Evolutionary conservation across 1,284 basidiomycete species (phyloP).

Genomic region (Grifola frondosa): DNA sequence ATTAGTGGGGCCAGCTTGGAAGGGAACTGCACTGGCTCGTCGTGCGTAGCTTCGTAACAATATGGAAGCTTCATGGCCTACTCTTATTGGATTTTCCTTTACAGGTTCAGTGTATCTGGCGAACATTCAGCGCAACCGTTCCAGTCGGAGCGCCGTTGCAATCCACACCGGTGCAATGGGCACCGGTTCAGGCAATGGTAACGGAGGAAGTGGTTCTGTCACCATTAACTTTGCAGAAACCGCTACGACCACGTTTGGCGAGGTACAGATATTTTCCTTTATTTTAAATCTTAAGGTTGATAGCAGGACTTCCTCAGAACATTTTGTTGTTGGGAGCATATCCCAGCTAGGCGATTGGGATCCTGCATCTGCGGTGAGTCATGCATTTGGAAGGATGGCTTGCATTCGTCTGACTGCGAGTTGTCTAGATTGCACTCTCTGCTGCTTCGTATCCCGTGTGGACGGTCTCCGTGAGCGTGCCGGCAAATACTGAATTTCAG

Average conservation of each 20-base stretch:
- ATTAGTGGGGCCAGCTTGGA: slow-evolving; percentile 42
- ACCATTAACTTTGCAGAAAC: slow-evolving; percentile 51
- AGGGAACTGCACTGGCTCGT: slow-evolving; percentile 48
- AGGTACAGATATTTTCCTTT: no score
- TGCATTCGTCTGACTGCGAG: neutral
- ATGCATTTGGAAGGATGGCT: neutral
- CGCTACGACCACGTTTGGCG: slow-evolving; percentile 55
- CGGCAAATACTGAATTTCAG: slow-evolving; percentile 48
- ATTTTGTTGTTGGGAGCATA: slow-evolving; percentile 57
- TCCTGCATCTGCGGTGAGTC: slow-evolving; percentile 44
- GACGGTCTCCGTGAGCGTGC: slow-evolving; percentile 49
- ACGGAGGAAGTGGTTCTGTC: slow-evolving; percentile 29
- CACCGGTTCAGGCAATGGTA: slow-evolving; percentile 13
- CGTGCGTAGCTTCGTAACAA: slow-evolving; percentile 36
- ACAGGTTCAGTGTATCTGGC: slow-evolving; percentile 49
- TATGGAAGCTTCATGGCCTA: neutral
- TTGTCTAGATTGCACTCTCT: slow-evolving; percentile 49
- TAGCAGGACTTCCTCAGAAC: slow-evolving; percentile 41
- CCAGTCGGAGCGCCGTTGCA: slow-evolving; percentile 56
- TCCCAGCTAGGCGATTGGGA: slow-evolving; percentile 54
- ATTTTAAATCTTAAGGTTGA: no score
- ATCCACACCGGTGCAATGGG: slow-evolving; percentile 50
- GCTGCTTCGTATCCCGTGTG: slow-evolving; percentile 56
- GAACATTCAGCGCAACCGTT: slow-evolving; percentile 56
- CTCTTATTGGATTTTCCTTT: neutral